Evolutionary conservation across 345 rosid genomes (phyloP).

Genomic region (Salix arbutifolia): DNA sequence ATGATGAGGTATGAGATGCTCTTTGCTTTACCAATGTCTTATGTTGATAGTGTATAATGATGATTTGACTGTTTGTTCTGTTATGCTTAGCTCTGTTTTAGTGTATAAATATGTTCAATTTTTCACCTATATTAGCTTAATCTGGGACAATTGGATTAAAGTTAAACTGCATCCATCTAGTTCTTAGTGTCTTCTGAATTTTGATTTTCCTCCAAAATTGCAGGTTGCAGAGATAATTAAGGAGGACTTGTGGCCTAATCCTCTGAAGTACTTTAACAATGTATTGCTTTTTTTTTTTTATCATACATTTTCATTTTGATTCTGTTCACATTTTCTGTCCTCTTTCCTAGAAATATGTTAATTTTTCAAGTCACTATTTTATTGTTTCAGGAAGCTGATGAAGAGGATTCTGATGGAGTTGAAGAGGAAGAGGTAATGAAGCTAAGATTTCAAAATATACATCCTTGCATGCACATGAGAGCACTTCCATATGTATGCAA

Average conservation of each 20-base stretch:
- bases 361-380: not conserved
- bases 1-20: constrained; percentile 17
- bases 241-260: constrained; percentile 32
- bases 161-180: not conserved
- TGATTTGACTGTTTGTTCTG: not conserved
- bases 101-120: not conserved
- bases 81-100: not conserved
- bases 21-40: not conserved
- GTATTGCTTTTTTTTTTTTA: not conserved
- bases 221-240: constrained; percentile 25
- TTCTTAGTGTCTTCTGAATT: not conserved
- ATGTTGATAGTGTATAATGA: not conserved
- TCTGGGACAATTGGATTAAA: not conserved
- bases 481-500: too few relatives aligned
- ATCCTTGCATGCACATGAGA: not conserved
- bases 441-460: not conserved
- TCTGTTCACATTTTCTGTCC: not conserved
- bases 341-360: too few relatives aligned
- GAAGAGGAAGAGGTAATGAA: constrained; percentile 19
- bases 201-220: not conserved
- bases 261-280: constrained; percentile 21
- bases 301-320: not conserved
- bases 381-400: constrained; percentile 11
- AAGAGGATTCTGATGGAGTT: constrained; percentile 12
- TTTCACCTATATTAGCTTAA: not conserved